These are phyloP conservation scores for Elongisporangium prolatum DNA, from an alignment of 352 stramenopile species.

Conservation along the genomic window DNA sequence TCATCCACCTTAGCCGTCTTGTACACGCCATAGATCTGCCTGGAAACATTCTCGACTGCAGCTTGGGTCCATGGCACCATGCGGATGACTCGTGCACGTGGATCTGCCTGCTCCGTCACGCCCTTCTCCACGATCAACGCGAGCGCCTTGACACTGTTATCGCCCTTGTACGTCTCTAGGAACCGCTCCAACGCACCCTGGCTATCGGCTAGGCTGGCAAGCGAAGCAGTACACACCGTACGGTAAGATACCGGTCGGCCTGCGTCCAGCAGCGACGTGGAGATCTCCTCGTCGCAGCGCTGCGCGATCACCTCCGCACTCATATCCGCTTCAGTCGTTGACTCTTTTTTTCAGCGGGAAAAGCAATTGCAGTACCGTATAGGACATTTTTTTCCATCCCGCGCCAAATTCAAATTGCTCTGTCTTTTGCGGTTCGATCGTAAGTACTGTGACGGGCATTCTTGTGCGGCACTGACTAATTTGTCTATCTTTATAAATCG, in stretches of 20 bases:
- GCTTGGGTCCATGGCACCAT: conserved; percentile 7
- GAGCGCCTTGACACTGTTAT: conserved; percentile 23
- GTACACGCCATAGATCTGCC: conserved; percentile 59
- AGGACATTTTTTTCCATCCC: neutral
- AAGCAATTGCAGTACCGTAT: neutral
- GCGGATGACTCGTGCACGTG: conserved; percentile 42
- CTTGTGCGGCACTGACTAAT: neutral
- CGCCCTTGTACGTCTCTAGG: conserved; percentile 18
- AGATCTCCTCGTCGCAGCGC: conserved; percentile 54
- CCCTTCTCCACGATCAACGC: conserved; percentile 35
- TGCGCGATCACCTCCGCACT: conserved; percentile 4
- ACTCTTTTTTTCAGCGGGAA: neutral
- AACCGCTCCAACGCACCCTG: conserved; percentile 39
- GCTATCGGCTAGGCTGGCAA: conserved; percentile 18
- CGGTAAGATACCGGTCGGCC: conserved; percentile 54
- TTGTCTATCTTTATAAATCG: neutral
- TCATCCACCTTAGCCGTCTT: conserved; percentile 13
- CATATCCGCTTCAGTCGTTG: neutral
- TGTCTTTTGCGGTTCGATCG: too few species aligned
- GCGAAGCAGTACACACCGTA: conserved; percentile 31
- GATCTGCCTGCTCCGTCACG: conserved; percentile 22
- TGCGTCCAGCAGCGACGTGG: conserved; percentile 45
- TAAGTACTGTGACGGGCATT: neutral
- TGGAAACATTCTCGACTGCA: conserved; percentile 12
- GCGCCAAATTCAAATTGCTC: neutral